Base-by-base conservation (phyloP, 1,284 basidiomycete genomes). In the Heterobasidion parviporum region DNA sequence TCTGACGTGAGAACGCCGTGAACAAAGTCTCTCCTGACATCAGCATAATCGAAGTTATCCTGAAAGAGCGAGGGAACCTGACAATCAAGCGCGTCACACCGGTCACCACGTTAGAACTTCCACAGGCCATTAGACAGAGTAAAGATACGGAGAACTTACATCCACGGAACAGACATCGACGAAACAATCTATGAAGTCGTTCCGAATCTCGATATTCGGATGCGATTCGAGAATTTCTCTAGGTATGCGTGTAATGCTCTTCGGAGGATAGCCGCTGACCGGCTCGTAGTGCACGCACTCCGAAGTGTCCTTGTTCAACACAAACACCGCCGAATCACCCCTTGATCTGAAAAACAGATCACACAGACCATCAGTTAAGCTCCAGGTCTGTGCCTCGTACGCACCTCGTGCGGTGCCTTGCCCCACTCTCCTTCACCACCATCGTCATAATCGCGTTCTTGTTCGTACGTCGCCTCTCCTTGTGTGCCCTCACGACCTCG, bases 11-110 rank as follows among this genome's bases (percentile, higher is more conserved):
- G 78, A 48, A 99, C 85, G n/a, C 96, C 96, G 64, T 94, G 91
- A 26, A 99, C 90, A 67, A 99, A 98, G 71, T 99, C 94, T 61
- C 85, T 78, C 56, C 94, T 83, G 59, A 98, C 80, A 69, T 94
- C 90, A 50, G 89, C 87, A 68, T 97, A 99, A 72, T 99, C 97
- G 68, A 99, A 99, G 72, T 99, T 99, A 71, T 99, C 97, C 64
- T 97, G 95, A 74, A 98, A 99, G 5, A 98, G 73, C 0, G 95
- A 96, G 0, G 94, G 94, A 18, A 98, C 89, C 91, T 93, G 63
- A n/a, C 26, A 41, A 50, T 26, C 26, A 6, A 14, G 6, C 14
- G 36, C 32, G 34, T 9, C 18, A 16, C 26, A 54, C 48, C 2
- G 1, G 14, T 44, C 7, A 38, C 34, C 56, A 55, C 34, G 41